A percentile compares a stretch with the other conserved stretches of the same genome.
Conservation (phyloP, 305 asterid species). For the Caryopteris hybrid region DNA sequence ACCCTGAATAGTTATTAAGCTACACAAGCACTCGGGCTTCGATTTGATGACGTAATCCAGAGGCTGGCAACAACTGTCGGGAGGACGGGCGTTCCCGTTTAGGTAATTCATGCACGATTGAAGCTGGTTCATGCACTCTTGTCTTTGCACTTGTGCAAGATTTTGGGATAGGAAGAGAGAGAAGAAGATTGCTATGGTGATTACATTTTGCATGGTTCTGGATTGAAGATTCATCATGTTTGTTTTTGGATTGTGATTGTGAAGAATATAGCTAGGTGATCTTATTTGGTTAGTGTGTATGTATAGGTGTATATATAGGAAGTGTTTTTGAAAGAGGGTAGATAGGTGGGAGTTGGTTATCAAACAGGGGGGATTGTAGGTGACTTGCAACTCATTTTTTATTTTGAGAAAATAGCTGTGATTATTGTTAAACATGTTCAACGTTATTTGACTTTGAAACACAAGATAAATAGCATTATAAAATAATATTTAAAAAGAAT, state of each 20-base stretch:
- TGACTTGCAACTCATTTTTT: conserved; percentile 8
- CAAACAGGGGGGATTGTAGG: conserved; percentile 29
- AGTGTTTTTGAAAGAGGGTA: background rate
- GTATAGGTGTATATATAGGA: background rate
- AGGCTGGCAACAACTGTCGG: conserved; percentile 51
- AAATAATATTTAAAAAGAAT: no score
- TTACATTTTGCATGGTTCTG: background rate
- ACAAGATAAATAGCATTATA: no score
- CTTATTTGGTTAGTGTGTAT: background rate
- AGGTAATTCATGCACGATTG: conserved; percentile 53
- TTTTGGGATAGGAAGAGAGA: conserved; percentile 19
- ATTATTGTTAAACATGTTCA: no score
- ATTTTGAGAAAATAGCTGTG: no score
- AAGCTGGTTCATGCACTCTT: conserved; percentile 43
- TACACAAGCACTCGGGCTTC: conserved; percentile 61
- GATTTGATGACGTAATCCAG: conserved; percentile 38
- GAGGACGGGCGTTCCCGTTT: conserved; percentile 31
- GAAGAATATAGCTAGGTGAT: background rate
- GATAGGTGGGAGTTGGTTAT: conserved; percentile 40
- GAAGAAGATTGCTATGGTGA: conserved; percentile 13
- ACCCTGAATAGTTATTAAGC: conserved; percentile 46
- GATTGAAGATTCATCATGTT: conserved; percentile 11
- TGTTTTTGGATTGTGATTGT: background rate
- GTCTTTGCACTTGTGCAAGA: conserved; percentile 32
- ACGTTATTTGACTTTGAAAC: no score